Base-by-base conservation (phyloP, 306 rosid species). In the Vigna nakashimae region DNA sequence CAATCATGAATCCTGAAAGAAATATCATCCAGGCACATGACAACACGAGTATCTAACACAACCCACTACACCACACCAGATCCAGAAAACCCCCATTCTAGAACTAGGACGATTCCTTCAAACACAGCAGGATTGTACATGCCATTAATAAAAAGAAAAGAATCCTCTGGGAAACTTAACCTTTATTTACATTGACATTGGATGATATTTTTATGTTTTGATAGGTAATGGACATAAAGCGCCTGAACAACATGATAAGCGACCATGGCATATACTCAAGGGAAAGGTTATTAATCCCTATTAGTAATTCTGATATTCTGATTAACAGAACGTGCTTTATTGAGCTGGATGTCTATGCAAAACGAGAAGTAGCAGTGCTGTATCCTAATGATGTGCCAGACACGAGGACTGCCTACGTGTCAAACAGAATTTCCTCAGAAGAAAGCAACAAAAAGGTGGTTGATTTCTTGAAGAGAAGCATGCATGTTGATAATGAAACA, bases 181-280 rank as follows among this genome's bases (percentile, higher is more conserved):
- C 45, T 26, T 26, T 26, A 26, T 42, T 42, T 9, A 42, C 46
- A 42, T 42, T 42, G 4, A 17, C 53, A 58, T 60, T 60, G 17
- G 11, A 14, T 30, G 66, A 62, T 8, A 62, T 62, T 45, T 65
- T 34, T 0, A 45, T 79, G 75, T 55, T 76, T 76, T 69, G 77
- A 75, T 78, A 95, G 99, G 98, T 95, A 69, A 78, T 87, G 90
- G 94, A 91, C 80, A 84, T 95, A 69, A 92, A 91, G 86, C 90
- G 97, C 9, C 58, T 92, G 72, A 95, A 95, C 97, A 95, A 95
- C 80, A 92, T 92, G 98, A 89, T 92, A 92, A 92, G 99, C 6
- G 98, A 95, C 85, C 94, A 95, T 67, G 99, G 99, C 6, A 92
- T 95, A 72, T 91, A 91, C 89, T 91, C 98, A 0, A 89, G 99